Evolutionary conservation across 2,329 filamentous ascomycete species (phyloP), one percentile per base, ranked within the genome.

Genomic region (Exserohilum turcica): DNA sequence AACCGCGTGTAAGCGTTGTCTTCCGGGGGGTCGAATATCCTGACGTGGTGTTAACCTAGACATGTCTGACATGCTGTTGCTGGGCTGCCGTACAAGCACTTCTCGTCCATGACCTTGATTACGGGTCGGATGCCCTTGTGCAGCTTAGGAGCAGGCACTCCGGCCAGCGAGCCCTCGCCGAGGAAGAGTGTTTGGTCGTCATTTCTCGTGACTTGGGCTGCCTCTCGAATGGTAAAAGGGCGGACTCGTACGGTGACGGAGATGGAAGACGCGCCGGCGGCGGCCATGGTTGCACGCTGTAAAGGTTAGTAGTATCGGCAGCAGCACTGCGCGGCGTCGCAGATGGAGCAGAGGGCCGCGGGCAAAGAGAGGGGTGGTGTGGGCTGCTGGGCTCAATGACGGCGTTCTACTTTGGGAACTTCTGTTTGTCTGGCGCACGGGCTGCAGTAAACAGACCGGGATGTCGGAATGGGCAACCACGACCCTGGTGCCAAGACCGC

Each of bases 11-110:
- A 0, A 7, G 92, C 90, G 68, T 87, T 96, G 71, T 97, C 92
- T 76, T 99, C 94, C 36, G 94, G 94, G 6, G 94, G 94, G 66
- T 99, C 94, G 74, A 99, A 99, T 28, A 99, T 87, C 73, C 94
- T 97, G 72, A 52, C 54, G 45, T 57, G 7, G 51, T 56, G 50
- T 73, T 56, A 71, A 64, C 59, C 43, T 39, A 39, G 13, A 33
- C 10, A 13, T 51, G 42, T 44, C 48, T 33, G 31, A 38, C 29
- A 24, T n/a, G 15, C n/a, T 39, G 16, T 10, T 39, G 18, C 31
- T 21, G 21, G 36, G 15, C 38, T 32, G 16, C 40, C 91, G 65
- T 84, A 97, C 94, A 99, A 79, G 79, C 94, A 97, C 69, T 90
- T 90, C 72, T 97, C 92, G 71, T 99, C 95, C 47, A 99, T 84